These are phyloP conservation scores for Domatiomyces globalis DNA, from an alignment of 2,329 filamentous ascomycete genomes.

Conservation along the genomic window DNA sequence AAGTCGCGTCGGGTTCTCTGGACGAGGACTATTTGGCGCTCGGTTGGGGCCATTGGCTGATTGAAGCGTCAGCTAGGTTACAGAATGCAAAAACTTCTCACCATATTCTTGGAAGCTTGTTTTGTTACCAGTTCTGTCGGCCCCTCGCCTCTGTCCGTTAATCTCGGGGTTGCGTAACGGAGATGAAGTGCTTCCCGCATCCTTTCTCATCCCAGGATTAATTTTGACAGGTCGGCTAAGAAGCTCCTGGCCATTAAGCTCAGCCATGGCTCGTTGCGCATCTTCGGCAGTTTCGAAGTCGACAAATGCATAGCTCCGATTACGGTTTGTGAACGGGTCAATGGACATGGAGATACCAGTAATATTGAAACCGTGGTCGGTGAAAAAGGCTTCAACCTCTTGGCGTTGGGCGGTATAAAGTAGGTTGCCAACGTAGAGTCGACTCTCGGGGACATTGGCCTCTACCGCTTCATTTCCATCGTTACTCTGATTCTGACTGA, in stretches of 20 bases:
- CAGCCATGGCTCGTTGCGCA: conserved; percentile 44
- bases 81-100: background rate
- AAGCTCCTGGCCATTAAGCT: conserved; percentile 41
- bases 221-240: conserved; percentile 48
- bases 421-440: conserved; percentile 42
- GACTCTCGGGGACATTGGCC: conserved; percentile 22
- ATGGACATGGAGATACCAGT: conserved; percentile 54
- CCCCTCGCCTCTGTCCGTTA: background rate
- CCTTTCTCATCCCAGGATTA: conserved; percentile 49
- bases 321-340: conserved; percentile 53
- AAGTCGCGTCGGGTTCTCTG: conserved; percentile 21
- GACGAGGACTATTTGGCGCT: background rate
- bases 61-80: background rate
- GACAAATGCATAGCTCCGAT: conserved; percentile 63
- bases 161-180: background rate
- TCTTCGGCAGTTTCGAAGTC: conserved; percentile 46
- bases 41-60: background rate
- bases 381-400: conserved; percentile 38
- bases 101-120: background rate
- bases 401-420: conserved; percentile 39
- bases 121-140: background rate
- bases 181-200: background rate
- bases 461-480: background rate
- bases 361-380: conserved; percentile 25
- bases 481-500: background rate